These are phyloP conservation scores for Posidonia oceanica DNA, from an alignment of 116 monocot genomes.

Conservation along the genomic window DNA sequence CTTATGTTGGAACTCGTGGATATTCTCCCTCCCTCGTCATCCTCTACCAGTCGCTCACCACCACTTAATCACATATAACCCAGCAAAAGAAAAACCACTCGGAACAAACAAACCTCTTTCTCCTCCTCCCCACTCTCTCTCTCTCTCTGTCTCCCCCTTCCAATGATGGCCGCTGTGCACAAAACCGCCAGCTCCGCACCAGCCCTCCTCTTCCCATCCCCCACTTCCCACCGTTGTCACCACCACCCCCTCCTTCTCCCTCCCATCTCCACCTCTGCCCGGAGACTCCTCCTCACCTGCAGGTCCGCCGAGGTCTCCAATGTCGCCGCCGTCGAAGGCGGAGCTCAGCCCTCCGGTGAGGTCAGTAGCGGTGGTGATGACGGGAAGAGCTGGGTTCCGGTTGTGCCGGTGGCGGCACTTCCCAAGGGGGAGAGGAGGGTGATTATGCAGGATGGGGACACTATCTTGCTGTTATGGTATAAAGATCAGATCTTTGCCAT, in stretches of 20 bases:
- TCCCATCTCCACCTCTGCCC: neutral
- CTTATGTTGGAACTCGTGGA: neutral
- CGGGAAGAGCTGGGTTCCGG: constrained; percentile 61
- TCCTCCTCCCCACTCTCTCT: neutral
- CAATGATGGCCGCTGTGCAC: constrained; percentile 18
- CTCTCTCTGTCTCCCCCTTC: neutral
- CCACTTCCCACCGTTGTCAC: constrained; percentile 3
- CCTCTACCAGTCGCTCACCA: too few species aligned
- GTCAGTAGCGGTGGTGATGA: constrained; percentile 3
- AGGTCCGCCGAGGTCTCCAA: constrained; percentile 55
- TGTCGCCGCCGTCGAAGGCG: constrained; percentile 22
- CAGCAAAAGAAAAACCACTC: neutral
- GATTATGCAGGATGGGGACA: constrained; percentile 75
- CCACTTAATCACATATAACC: too few species aligned
- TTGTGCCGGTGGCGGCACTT: constrained; percentile 69
- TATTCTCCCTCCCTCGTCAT: neutral
- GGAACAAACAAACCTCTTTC: neutral
- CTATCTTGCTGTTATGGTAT: constrained; percentile 81
- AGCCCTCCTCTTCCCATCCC: constrained; percentile 26
- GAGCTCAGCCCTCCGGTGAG: neutral
- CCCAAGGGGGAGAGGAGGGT: constrained; percentile 86
- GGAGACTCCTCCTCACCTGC: constrained; percentile 16
- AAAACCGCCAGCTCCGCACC: constrained; percentile 6
- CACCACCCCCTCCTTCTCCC: constrained; percentile 1
- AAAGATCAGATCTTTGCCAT: constrained; percentile 80